Percentiles rank a stretch among this genome's conserved stretches.
These are phyloP conservation scores for Epichloe gansuensis DNA, from an alignment of 2,329 filamentous ascomycete genomes.

Conservation along the genomic window DNA sequence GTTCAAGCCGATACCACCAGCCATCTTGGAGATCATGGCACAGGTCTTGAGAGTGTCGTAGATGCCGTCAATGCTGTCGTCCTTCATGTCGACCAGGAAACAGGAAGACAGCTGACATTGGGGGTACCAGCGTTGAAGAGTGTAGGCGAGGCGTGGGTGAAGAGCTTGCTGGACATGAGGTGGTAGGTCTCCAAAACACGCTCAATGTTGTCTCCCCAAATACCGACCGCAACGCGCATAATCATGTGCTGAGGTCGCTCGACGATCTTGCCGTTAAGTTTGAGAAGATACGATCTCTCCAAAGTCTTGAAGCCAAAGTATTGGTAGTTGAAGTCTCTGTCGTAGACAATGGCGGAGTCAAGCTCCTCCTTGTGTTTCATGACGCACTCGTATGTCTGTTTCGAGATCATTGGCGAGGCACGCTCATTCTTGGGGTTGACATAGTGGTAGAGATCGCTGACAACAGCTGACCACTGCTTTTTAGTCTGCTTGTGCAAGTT, in stretches of 20 bases:
- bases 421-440: conserved; percentile 85
- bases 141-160: conserved; percentile 95
- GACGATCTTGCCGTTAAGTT: conserved; percentile 89
- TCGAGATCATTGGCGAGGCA: conserved; percentile 85
- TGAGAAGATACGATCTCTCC: conserved; percentile 92
- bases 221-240: conserved; percentile 96
- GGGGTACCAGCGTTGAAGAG: conserved; percentile 97
- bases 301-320: conserved; percentile 99
- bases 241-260: conserved; percentile 99
- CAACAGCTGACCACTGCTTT: conserved; percentile 97
- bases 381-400: conserved; percentile 80
- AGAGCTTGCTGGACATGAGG: conserved; percentile 97
- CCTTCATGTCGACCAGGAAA: conserved; percentile 99
- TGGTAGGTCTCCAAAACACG: conserved; percentile 96
- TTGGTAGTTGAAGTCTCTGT: conserved; percentile 99
- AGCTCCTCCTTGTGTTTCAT: conserved; percentile 95
- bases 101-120: conserved; percentile 92
- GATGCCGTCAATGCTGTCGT: conserved; percentile 97
- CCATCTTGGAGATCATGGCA: conserved; percentile 99
- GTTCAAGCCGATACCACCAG: conserved; percentile 93
- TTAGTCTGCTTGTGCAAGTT: conserved; percentile 99
- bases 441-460: conserved; percentile 89
- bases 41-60: conserved; percentile 99
- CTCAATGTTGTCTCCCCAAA: conserved; percentile 91
- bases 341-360: conserved; percentile 97